A percentile compares a stretch with the other conserved stretches of the same genome.
Evolutionary conservation across 2,329 filamentous ascomycete genomes (phyloP).

Genomic region (Epichloe uncinata): DNA sequence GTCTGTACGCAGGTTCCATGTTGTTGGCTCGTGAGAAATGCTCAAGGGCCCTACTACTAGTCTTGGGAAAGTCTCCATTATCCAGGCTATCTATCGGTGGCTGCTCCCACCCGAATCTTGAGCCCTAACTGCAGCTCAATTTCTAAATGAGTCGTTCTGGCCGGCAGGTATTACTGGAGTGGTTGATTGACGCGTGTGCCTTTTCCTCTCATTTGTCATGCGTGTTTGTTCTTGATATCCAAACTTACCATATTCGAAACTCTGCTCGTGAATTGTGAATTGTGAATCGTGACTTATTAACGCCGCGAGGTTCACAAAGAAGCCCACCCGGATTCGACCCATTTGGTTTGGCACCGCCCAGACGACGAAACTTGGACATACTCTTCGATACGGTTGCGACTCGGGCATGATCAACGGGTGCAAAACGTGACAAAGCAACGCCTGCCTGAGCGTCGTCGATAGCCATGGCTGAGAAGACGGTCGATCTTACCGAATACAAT

Average conservation of each 20-base stretch:
- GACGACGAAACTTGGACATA: background rate
- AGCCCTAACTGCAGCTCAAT: background rate
- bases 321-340: background rate
- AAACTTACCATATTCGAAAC: background rate
- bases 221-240: background rate
- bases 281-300: background rate
- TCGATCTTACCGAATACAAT: conserved; percentile 26
- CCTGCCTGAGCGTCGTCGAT: background rate
- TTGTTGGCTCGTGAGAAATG: too few relatives aligned
- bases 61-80: background rate
- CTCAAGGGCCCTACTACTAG: background rate
- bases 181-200: background rate
- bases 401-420: conserved; percentile 1
- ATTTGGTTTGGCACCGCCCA: background rate
- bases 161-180: background rate
- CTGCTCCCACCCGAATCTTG: background rate
- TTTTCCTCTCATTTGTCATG: background rate
- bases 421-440: background rate
- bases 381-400: background rate
- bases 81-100: background rate
- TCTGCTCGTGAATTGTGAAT: background rate
- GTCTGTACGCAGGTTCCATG: too few relatives aligned
- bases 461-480: conserved; percentile 16
- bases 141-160: background rate
- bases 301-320: background rate